A percentile compares a stretch with the other conserved stretches of the same genome.
Evolutionary conservation across 495 filamentous ascomycete species (phyloP).

Genomic region (Hypoxylon rickii): DNA sequence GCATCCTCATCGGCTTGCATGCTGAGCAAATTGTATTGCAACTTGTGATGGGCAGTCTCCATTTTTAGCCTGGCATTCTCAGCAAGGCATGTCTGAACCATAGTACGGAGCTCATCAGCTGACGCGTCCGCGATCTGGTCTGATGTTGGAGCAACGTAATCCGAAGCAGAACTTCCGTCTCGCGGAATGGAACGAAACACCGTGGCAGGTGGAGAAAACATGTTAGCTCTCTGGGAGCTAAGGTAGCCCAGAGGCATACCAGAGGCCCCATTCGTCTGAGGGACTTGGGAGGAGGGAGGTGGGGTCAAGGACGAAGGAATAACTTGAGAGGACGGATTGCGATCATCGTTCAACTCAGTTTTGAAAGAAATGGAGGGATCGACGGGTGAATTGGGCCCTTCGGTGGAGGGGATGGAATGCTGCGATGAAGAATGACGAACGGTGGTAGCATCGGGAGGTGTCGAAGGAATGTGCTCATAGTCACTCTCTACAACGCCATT

Average conservation of each 20-base stretch:
- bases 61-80: constrained; percentile 70
- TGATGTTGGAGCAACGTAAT: constrained; percentile 60
- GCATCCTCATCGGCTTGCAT: constrained; percentile 86
- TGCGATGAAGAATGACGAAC: constrained; percentile 41
- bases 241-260: constrained; percentile 48
- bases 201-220: constrained; percentile 63
- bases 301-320: constrained; percentile 67
- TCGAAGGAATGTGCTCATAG: constrained; percentile 46
- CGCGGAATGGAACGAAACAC: constrained; percentile 52
- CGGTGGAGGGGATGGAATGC: constrained; percentile 51
- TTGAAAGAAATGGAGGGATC: constrained; percentile 42
- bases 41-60: constrained; percentile 86
- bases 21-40: constrained; percentile 85
- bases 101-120: constrained; percentile 60
- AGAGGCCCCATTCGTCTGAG: constrained; percentile 40
- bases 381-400: constrained; percentile 47
- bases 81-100: constrained; percentile 56
- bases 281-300: constrained; percentile 73
- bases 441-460: constrained; percentile 43
- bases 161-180: constrained; percentile 53
- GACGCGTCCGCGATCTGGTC: constrained; percentile 68
- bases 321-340: constrained; percentile 35
- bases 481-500: constrained; percentile 34
- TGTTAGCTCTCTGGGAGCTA: constrained; percentile 46
- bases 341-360: constrained; percentile 48